phyloP scores from a whole-genome alignment of 805 yeast genomes.

The Jamesozyma jinghongensis region DNA sequence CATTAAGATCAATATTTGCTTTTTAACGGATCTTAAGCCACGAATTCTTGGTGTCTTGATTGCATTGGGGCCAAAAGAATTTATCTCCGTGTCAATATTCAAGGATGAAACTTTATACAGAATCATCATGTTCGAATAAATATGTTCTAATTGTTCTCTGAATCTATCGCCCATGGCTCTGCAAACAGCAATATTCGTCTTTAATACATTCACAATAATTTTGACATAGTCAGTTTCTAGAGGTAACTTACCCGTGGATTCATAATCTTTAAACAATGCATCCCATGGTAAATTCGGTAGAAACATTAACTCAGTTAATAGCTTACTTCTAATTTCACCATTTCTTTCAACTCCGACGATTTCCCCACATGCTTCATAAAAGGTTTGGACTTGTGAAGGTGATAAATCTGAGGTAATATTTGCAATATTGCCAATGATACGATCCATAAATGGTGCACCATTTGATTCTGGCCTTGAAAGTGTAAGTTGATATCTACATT shows the following conservation, averaged over 20 bases:
- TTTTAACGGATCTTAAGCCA: slow-evolving; percentile 85
- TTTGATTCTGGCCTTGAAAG: slow-evolving; percentile 68
- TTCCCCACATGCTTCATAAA: slow-evolving; percentile 91
- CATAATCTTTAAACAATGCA: slow-evolving; percentile 70
- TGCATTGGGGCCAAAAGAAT: slow-evolving; percentile 70
- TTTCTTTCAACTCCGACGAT: slow-evolving; percentile 77
- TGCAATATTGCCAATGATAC: slow-evolving; percentile 70
- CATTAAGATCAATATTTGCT: slow-evolving; percentile 75
- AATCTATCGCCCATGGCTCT: slow-evolving; percentile 84
- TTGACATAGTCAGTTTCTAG: slow-evolving; percentile 71
- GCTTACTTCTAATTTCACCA: slow-evolving; percentile 51
- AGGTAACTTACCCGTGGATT: slow-evolving; percentile 64
- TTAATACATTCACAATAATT: slow-evolving; percentile 79
- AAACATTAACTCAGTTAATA: slow-evolving; percentile 68
- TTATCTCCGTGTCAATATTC: slow-evolving; percentile 68
- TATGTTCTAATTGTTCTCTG: slow-evolving; percentile 69
- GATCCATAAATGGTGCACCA: slow-evolving; percentile 74
- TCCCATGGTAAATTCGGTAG: slow-evolving; percentile 90
- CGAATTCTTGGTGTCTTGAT: slow-evolving; percentile 78
- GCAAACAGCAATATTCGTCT: slow-evolving; percentile 90
- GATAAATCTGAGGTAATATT: slow-evolving; percentile 78
- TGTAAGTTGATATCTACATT: slow-evolving; percentile 90
- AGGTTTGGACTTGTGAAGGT: slow-evolving; percentile 92
- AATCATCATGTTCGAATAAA: slow-evolving; percentile 79
- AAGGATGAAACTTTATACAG: slow-evolving; percentile 76